Evolutionary conservation across 2,329 filamentous ascomycete genomes (phyloP).

Genomic region (Hirsutella rhossiliensis): DNA sequence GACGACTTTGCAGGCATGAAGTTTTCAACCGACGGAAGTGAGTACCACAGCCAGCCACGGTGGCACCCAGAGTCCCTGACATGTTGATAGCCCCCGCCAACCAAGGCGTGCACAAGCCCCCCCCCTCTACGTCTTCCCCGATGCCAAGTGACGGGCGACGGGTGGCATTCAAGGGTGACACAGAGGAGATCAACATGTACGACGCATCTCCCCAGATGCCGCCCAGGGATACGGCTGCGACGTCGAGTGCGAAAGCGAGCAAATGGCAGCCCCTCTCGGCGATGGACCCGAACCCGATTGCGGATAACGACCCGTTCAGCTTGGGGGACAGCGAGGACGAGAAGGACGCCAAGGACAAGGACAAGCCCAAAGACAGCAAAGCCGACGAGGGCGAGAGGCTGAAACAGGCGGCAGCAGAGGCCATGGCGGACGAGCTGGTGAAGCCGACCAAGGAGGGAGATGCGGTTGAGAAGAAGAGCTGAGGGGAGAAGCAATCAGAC

Average conservation of each 20-base stretch:
- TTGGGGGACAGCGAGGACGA: slow-evolving; percentile 94
- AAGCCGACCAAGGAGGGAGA: slow-evolving; percentile 22
- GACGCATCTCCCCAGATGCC: slow-evolving; percentile 46
- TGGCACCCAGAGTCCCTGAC: slow-evolving; percentile 7
- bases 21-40: slow-evolving; percentile 50
- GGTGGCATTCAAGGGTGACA: slow-evolving; percentile 47
- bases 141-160: slow-evolving; percentile 35
- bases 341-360: slow-evolving; percentile 35
- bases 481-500: too few species aligned
- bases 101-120: slow-evolving; percentile 67
- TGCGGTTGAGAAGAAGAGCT: slow-evolving; percentile 21
- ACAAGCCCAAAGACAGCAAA: slow-evolving; percentile 27
- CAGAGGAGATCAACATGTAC: slow-evolving; percentile 74
- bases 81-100: slow-evolving; percentile 22
- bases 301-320: slow-evolving; percentile 91
- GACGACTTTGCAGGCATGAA: slow-evolving; percentile 76
- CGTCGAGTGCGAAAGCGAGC: slow-evolving; percentile 55
- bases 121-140: slow-evolving; percentile 39
- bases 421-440: slow-evolving; percentile 44
- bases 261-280: slow-evolving; percentile 95
- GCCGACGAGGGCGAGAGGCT: slow-evolving; percentile 47
- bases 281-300: slow-evolving; percentile 69
- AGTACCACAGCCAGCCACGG: slow-evolving; percentile 16
- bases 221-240: slow-evolving; percentile 34
- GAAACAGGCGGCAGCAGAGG: slow-evolving; percentile 53